A percentile compares a stretch with the other conserved stretches of the same genome.
These are phyloP conservation scores for Rhexocercosporidium sp. DNA, from an alignment of 2,329 filamentous ascomycete genomes.

Conservation along the genomic window DNA sequence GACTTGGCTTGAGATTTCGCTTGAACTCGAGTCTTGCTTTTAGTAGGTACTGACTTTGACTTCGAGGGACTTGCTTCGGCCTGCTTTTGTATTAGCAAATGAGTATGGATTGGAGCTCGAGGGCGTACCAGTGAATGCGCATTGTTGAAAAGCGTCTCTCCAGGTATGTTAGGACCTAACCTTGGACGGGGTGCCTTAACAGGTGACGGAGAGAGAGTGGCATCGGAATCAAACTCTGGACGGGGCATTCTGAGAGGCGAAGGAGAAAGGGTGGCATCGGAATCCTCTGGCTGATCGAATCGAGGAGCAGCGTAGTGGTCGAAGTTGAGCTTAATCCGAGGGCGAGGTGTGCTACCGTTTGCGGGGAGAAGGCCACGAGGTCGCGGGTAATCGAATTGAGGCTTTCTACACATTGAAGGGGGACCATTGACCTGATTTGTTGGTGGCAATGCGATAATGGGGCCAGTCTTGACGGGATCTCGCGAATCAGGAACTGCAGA, in stretches of 20 bases:
- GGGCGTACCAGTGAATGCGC: neutral
- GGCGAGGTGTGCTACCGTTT: neutral
- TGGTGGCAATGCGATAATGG: neutral
- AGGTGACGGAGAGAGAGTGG: neutral
- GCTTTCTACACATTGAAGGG: neutral
- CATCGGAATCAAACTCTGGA: neutral
- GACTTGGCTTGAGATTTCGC: neutral
- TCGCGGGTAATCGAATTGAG: neutral
- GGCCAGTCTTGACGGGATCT: neutral
- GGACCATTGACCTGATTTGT: neutral
- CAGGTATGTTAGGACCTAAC: neutral
- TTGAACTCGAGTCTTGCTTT: neutral
- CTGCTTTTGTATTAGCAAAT: constrained; percentile 5
- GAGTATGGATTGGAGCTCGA: constrained; percentile 1
- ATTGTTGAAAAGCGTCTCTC: neutral
- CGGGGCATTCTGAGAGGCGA: neutral
- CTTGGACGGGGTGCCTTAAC: neutral
- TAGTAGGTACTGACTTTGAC: neutral
- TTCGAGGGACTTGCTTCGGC: neutral
- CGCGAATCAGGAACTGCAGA: neutral
- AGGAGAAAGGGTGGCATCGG: neutral
- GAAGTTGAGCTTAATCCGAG: neutral
- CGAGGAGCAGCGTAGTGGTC: neutral
- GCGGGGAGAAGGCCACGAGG: neutral
- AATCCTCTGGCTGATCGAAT: neutral